Evolutionary conservation across 2,329 filamentous ascomycete species (phyloP), one percentile per base, ranked within the genome.

Genomic region (Hirsutella minnesotensis): DNA sequence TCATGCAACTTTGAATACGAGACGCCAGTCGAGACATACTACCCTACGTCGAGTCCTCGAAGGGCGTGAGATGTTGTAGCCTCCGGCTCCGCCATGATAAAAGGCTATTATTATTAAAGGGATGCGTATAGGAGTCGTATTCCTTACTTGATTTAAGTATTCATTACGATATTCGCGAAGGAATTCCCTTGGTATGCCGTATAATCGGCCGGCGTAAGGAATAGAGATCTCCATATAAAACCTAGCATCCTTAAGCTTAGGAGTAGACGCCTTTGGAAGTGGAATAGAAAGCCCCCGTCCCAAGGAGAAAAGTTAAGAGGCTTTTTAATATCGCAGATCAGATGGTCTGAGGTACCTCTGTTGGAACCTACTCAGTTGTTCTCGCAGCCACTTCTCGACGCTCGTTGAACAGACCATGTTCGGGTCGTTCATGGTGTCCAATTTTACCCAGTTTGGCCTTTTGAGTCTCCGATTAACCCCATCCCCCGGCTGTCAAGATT

Each of bases 111-210:
- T n/a, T n/a, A n/a, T n/a, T n/a, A n/a, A n/a, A n/a, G n/a, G n/a
- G n/a, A n/a, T n/a, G n/a, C n/a, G n/a, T 15, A 62, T 53, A 13
- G 50, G 47, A 9, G 53, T 54, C 44, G 58, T 61, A 38, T 53
- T 49, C 36, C 56, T 39, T 45, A 46, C 54, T 34, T 50, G 37
- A 12, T 53, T 54, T 13, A 63, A 48, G 49, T 62, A 61, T 40
- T 49, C 39, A 36, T 36, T 30, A 40, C 51, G 48, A 40, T 49
- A 60, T 39, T 62, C 52, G 45, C 54, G 44, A 12, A 62, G 45
- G 15, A 64, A 48, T 8, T 54, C 33, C 46, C 54, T 58, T 8
- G 63, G 44, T 9, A 53, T 39, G 21, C 40, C 27, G 24, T 50
- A 52, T 24, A 53, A 56, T 44, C 33, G 41, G 7, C 47, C 41